These are phyloP conservation scores for Achaetomiella virescens DNA, from an alignment of 495 filamentous ascomycete genomes.

Conservation along the genomic window DNA sequence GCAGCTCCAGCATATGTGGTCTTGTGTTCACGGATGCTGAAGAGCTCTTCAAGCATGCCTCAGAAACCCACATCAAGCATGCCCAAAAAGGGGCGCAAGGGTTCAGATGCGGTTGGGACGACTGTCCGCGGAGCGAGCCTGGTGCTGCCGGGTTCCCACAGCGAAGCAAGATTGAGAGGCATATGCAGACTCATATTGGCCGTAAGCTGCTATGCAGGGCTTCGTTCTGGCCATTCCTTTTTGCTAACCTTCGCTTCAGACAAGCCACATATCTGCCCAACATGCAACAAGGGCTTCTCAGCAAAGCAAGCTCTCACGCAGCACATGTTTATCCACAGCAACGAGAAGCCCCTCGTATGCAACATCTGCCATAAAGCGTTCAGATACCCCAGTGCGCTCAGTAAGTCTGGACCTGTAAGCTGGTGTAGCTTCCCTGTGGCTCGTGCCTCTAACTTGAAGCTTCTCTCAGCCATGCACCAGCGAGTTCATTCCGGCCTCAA, in stretches of 20 bases:
- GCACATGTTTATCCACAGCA: constrained; percentile 55
- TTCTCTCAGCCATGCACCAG: constrained; percentile 47
- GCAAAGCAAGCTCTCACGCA: constrained; percentile 55
- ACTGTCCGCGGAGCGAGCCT: constrained; percentile 35
- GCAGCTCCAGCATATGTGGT: constrained; percentile 21
- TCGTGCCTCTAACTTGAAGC: background rate
- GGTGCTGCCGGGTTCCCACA: constrained; percentile 45
- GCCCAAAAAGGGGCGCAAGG: constrained; percentile 29
- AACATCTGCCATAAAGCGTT: constrained; percentile 49
- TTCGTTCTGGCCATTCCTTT: background rate
- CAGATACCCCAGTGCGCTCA: constrained; percentile 49
- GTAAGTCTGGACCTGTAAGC: no score
- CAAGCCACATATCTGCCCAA: constrained; percentile 50
- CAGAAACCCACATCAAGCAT: constrained; percentile 25
- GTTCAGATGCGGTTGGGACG: constrained; percentile 33
- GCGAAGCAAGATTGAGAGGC: constrained; percentile 55
- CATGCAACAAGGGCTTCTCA: constrained; percentile 51
- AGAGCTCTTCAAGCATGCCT: constrained; percentile 28
- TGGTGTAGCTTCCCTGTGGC: background rate
- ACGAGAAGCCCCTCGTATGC: constrained; percentile 54
- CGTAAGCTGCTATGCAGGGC: constrained; percentile 40
- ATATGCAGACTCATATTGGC: constrained; percentile 57
- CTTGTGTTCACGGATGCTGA: constrained; percentile 20
- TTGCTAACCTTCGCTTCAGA: constrained; percentile 32
- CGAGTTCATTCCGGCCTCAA: constrained; percentile 49